Evolutionary conservation across 164 flowering plant species (phyloP), one percentile per base, ranked within the genome.

Genomic region (Vitis riparia): DNA sequence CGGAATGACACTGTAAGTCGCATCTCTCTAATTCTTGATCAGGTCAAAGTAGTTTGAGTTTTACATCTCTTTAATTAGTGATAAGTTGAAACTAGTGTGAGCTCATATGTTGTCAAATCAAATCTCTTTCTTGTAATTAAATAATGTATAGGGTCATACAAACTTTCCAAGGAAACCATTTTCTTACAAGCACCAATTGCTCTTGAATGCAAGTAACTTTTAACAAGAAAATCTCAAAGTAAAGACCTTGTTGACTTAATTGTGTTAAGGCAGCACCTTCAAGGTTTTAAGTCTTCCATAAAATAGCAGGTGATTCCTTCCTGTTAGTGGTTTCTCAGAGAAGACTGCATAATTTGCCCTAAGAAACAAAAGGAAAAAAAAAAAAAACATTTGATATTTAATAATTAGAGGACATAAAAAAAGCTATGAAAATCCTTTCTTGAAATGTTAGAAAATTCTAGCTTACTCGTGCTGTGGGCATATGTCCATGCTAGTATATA

Each of bases 391-490:
- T 23, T 17, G 19, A 15, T 10, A 58, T 9, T n/a, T 9, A 13
- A 9, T 58, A n/a, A 58, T 9, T 60, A 3, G 19, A 56, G n/a
- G 67, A 73, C 76, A 71, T 27, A 73, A 51, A 29, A 29, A 73
- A 73, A 57, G 67, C 76, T 30, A 68, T 10, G 14, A 62, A 32
- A 32, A 19, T 32, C 44, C 44, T 32, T 32, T 32, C 0, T 32
- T 32, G 44, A 32, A 32, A 32, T 6, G 6, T 6, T 3, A 3
- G 44, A 32, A 32, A 32, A 3, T 32, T 32, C 51, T 58, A 66
- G 71, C 86, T 83, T 86, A 95, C 99, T 95, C 92, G 66, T 93
- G 94, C 75, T 95, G 98, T n/a, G 96, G 99, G 72, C 99, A 95
- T 15, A 93, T 98, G 53, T 98, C 99, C 96, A 95, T 95, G 84